Base-by-base conservation (phyloP, 805 yeast genomes). In the Metschnikowia kofuensis region DNA sequence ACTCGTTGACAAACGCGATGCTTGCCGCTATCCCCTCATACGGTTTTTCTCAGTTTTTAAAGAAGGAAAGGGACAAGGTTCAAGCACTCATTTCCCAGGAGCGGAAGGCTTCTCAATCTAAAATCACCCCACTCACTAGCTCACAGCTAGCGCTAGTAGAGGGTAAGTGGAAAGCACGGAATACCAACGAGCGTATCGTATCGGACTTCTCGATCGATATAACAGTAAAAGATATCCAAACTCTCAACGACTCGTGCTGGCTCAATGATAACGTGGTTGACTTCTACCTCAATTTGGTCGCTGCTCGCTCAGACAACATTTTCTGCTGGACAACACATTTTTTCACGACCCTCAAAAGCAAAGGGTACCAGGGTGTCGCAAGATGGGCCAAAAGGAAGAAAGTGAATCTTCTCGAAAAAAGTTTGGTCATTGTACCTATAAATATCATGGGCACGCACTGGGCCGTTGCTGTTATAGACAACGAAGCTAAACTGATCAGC, bases 191-290 rank as follows among this genome's bases (percentile, higher is more conserved):
- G 11, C 53, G 56, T 9, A 58, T 79, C 8, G 62, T 65, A 4
- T 59, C 67, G 9, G 67, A 64, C 4, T 74, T 66, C 51, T 68
- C 67, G 46, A 79, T 91, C 38, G 92, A 87, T 43, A 77, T 91
- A 2, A 68, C 69, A 4, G 77, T 78, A 0, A 68, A 79, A 32
- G 99, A 94, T 63, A 65, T 92, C 47, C 74, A 76, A 40, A 89
- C 97, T 0, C 70, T 94, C 32, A 68, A 76, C 8, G 87, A 85
- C 46, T 75, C 85, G 6, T 68, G 76, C 36, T 94, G 99, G 99
- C 75, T 94, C 30, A 94, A 94, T 63, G 99, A 94, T 66, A 87
- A 84, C 39, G 77, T 94, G 5, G 91, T 94, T 50, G 98, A 94
- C 61, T 85, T 83, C 57, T 92, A 85, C 63, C 72, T 91, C 59